Conservation (phyloP, 345 rosid genomes). For the Salix suchowensis region DNA sequence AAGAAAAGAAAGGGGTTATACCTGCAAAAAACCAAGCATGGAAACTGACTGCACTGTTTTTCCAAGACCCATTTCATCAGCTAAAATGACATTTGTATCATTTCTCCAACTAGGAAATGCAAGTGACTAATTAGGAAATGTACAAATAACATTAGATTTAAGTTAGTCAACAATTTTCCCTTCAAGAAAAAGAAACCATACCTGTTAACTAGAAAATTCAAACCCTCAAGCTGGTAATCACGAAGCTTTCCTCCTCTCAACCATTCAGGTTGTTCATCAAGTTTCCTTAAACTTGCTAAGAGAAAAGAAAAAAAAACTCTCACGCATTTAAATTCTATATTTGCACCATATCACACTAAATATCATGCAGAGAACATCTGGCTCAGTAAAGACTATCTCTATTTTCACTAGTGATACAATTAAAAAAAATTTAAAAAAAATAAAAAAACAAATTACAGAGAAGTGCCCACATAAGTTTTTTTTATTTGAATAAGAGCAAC, state of each 20-base stretch:
- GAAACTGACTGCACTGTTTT: slow-evolving; percentile 99
- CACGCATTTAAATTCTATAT: not conserved
- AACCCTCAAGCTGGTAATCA: slow-evolving; percentile 96
- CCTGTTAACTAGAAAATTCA: slow-evolving; percentile 98
- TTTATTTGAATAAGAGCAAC: not conserved
- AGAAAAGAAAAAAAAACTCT: slow-evolving; percentile 1
- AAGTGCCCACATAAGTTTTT: not conserved
- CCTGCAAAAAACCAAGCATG: slow-evolving; percentile 99
- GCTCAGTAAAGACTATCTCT: not conserved
- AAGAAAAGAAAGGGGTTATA: slow-evolving; percentile 18
- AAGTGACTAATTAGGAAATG: slow-evolving; percentile 12
- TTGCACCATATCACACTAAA: not conserved
- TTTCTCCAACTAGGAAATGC: slow-evolving; percentile 79
- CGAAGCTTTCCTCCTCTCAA: slow-evolving; percentile 92
- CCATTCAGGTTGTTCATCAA: slow-evolving; percentile 99
- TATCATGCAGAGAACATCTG: not conserved
- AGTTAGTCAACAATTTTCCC: not conserved
- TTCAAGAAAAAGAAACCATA: slow-evolving; percentile 23
- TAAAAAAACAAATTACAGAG: not conserved
- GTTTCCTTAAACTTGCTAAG: slow-evolving; percentile 86
- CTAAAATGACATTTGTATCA: slow-evolving; percentile 99
- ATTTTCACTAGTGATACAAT: not conserved
- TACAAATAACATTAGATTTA: not conserved
- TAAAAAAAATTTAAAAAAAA: too few relatives aligned
- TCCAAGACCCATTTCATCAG: slow-evolving; percentile 99